Conservation (phyloP, 2,329 filamentous ascomycete genomes). For the Phialemonium atrogriseum region DNA sequence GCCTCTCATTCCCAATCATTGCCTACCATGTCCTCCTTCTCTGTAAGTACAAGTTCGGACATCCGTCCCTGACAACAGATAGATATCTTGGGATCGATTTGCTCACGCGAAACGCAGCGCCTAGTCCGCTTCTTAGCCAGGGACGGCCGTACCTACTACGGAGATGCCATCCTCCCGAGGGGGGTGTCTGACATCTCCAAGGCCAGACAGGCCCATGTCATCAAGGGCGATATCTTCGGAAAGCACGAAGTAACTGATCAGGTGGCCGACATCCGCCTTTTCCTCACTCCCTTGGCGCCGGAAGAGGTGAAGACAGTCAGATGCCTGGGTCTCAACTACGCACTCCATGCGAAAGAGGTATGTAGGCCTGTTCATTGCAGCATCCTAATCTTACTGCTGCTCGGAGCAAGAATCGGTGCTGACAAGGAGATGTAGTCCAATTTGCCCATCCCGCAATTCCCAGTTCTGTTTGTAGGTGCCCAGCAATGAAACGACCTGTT, state of each 20-base stretch:
- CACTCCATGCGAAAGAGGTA: slow-evolving; percentile 60
- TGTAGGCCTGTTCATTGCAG: too few species aligned
- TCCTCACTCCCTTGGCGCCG: slow-evolving; percentile 56
- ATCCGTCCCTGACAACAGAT: too few species aligned
- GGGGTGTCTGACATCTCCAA: slow-evolving; percentile 53
- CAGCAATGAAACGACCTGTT: not conserved
- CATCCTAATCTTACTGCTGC: too few species aligned
- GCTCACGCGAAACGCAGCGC: slow-evolving; percentile 34
- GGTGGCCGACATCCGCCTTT: slow-evolving; percentile 42
- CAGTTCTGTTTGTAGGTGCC: slow-evolving; percentile 56
- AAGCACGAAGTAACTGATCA: slow-evolving; percentile 55
- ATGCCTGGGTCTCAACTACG: slow-evolving; percentile 65
- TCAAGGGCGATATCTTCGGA: slow-evolving; percentile 59
- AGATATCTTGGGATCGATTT: too few species aligned
- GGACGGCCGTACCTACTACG: slow-evolving; percentile 63
- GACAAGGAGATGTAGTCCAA: slow-evolving; percentile 38
- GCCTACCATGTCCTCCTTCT: slow-evolving; percentile 9
- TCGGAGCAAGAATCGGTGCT: too few species aligned
- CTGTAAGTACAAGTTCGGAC: slow-evolving; percentile 13
- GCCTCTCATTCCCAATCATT: not conserved
- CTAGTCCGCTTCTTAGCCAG: slow-evolving; percentile 66
- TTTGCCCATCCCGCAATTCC: slow-evolving; percentile 61
- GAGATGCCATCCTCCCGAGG: slow-evolving; percentile 60
- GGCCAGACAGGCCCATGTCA: slow-evolving; percentile 51
- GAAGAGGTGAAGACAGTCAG: slow-evolving; percentile 59